Evolutionary conservation across 257 asterid species (phyloP), one percentile per base, ranked within the genome.

Genomic region (Primulina huaijiensis): DNA sequence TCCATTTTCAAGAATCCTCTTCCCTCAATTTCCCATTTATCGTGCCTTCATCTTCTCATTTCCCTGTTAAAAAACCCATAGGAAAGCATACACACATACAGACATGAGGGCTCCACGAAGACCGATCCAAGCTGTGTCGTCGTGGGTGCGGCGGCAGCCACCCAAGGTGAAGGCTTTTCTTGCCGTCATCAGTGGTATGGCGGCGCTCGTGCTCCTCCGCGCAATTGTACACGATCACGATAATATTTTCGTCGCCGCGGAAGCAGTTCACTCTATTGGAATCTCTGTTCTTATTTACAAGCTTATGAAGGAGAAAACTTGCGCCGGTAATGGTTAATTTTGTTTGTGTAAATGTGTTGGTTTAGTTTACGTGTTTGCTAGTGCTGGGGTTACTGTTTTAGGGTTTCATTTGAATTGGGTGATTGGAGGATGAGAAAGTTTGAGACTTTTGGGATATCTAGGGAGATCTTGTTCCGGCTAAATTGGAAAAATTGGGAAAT

Each of bases 141-240:
- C 75, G 70, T 77, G 82, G 82, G 72, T 77, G 9, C 75, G 82
- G 60, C 72, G 82, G 65, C 82, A 77, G 67, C 82, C 82, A 53
- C 82, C 82, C 7, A 77, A 77, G 78, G 82, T 77, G 35, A 77
- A 77, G 68, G 82, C 82, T 21, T 77, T 77, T 12, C 68, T 77
- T n/a, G 82, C 82, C 55, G 82, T 77, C 11, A 25, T 77, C 1
- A 29, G 72, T 60, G 82, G 82, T 30, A 77, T 77, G 82, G 75
- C 82, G 11, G 64, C 78, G 23, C 72, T 77, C 12, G 82, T 69
- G 2, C n/a, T 77, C 65, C 73, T 77, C 23, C 82, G 82, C 5
- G 72, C 57, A 64, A 69, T 77, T 43, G 78, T 77, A 9, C 72
- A 77, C 75, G 82, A 50, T 50, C 57, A 50, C 57, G 57, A 50